Evolutionary conservation across 768 basidiomycete species (phyloP).

Genomic region (Tulasnella sp.): DNA sequence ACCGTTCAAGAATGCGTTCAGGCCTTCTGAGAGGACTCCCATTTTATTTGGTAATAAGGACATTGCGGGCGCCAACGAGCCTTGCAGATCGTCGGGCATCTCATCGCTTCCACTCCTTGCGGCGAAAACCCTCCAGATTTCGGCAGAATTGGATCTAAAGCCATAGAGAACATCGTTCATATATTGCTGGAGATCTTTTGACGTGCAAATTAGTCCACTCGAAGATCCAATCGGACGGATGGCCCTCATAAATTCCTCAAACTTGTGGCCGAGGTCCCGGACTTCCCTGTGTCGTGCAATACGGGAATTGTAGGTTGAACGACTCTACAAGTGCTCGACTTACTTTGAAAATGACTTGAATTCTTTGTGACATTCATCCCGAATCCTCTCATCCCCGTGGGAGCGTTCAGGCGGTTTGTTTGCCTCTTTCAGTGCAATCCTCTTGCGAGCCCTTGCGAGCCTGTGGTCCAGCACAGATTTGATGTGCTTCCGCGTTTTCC

Average conservation of each 20-base stretch:
- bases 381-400: constrained; percentile 60
- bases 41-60: constrained; percentile 62
- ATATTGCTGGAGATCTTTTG: constrained; percentile 64
- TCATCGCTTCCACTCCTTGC: constrained; percentile 37
- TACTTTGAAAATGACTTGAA: neutral
- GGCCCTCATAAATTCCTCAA: constrained; percentile 71
- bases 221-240: constrained; percentile 75
- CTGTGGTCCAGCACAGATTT: too few species aligned
- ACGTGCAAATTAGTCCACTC: constrained; percentile 69
- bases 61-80: constrained; percentile 34
- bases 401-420: too few species aligned
- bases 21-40: constrained; percentile 59
- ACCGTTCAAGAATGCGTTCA: constrained; percentile 63
- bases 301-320: too few species aligned
- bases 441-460: too few species aligned
- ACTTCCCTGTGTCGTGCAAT: constrained; percentile 46
- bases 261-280: constrained; percentile 63
- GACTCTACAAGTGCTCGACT: constrained; percentile 57
- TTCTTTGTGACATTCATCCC: constrained; percentile 59
- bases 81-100: constrained; percentile 35
- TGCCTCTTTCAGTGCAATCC: too few species aligned
- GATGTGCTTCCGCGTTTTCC: too few species aligned
- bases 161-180: constrained; percentile 64
- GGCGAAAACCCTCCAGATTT: constrained; percentile 62
- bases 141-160: constrained; percentile 70